These are phyloP conservation scores for Solanum hybrid DNA, from an alignment of 305 asterid species.

Conservation along the genomic window DNA sequence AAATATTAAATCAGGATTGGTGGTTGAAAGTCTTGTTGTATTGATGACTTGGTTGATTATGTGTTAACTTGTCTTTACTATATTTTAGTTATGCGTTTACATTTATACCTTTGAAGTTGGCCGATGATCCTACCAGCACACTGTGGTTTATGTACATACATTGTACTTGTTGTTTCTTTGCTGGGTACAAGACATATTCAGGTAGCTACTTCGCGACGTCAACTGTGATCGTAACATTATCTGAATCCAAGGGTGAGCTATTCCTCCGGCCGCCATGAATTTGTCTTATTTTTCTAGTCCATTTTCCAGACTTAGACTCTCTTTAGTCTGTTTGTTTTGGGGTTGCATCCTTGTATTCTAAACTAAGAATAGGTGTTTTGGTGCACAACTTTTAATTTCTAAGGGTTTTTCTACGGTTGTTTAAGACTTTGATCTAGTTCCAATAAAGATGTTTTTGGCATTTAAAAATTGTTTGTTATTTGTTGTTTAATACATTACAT, in stretches of 20 bases:
- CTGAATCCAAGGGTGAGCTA: background rate
- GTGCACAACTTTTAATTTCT: background rate
- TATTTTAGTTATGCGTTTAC: background rate
- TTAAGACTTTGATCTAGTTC: background rate
- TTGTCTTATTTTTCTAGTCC: too few species aligned
- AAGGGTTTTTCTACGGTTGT: background rate
- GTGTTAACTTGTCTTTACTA: background rate
- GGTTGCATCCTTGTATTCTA: background rate
- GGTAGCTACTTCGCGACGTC: background rate
- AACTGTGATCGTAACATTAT: too few species aligned
- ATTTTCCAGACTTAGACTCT: too few species aligned
- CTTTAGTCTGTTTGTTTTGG: too few species aligned
- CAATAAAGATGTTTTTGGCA: background rate
- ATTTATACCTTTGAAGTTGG: background rate
- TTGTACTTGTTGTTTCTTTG: background rate
- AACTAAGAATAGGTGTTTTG: background rate
- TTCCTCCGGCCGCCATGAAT: too few species aligned
- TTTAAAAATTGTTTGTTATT: too few species aligned
- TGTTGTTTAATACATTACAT: background rate
- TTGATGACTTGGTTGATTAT: background rate
- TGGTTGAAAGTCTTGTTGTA: background rate
- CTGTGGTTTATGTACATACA: background rate
- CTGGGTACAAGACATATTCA: background rate
- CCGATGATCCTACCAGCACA: background rate
- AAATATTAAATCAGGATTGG: background rate